Percentiles rank a stretch among this genome's conserved stretches.
phyloP scores from a whole-genome alignment of 73 alveolate species.

The Loxodes magnus region DNA sequence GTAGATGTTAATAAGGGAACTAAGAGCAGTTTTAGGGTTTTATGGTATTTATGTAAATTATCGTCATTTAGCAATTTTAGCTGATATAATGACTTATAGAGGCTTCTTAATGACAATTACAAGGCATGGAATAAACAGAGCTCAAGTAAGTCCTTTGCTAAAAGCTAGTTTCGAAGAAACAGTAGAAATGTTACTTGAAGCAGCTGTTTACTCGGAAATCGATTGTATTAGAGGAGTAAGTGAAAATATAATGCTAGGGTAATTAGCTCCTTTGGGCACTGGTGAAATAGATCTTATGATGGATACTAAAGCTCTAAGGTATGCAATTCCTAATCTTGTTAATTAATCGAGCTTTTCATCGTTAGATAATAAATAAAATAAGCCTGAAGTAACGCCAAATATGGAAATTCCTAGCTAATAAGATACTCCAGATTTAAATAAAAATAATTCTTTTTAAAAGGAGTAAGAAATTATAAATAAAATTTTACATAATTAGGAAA shows the following conservation, averaged over 20 bases:
- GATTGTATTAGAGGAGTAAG: constrained; percentile 85
- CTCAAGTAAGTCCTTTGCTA: constrained; percentile 81
- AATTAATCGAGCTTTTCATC: no score
- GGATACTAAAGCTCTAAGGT: constrained; percentile 21
- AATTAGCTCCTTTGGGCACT: constrained; percentile 85
- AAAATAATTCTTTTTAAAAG: no score
- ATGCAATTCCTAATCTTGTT: no score
- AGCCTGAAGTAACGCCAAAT: no score
- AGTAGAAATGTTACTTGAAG: constrained; percentile 97
- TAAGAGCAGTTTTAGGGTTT: constrained; percentile 76
- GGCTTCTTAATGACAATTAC: constrained; percentile 94
- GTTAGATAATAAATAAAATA: no score
- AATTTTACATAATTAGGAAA: no score
- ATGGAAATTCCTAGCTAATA: no score
- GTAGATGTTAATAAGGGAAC: constrained; percentile 59
- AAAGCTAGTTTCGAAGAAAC: constrained; percentile 94
- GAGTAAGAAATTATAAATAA: no score
- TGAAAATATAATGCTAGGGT: constrained; percentile 94
- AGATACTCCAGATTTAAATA: no score
- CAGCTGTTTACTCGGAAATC: constrained; percentile 93
- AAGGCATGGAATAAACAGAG: constrained; percentile 96
- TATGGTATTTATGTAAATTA: constrained; percentile 88
- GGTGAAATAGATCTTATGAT: constrained; percentile 30
- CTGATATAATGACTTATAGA: constrained; percentile 97
- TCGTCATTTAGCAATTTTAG: constrained; percentile 83